Conservation (phyloP, 2,329 filamentous ascomycete species). For the Huntiella omanensis region DNA sequence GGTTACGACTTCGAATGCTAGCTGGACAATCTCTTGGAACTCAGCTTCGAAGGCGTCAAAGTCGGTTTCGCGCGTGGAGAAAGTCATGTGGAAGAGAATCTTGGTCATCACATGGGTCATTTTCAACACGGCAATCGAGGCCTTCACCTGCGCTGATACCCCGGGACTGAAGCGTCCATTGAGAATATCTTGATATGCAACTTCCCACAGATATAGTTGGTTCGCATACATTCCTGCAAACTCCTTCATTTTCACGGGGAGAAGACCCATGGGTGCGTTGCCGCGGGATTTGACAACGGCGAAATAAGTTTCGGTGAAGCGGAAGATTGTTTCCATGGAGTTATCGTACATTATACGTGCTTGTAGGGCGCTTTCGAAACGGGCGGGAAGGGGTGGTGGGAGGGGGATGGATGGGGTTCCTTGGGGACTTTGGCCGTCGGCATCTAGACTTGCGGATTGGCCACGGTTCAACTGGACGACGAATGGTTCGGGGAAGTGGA, state of each 20-base stretch:
- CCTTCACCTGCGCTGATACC: constrained; percentile 35
- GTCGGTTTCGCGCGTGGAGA: constrained; percentile 36
- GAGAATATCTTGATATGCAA: constrained; percentile 37
- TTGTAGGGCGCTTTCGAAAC: constrained; percentile 32
- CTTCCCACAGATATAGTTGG: constrained; percentile 34
- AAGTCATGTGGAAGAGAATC: constrained; percentile 41
- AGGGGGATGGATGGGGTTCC: background rate
- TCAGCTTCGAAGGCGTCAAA: constrained; percentile 35
- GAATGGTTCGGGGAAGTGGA: constrained; percentile 44
- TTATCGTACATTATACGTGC: constrained; percentile 38
- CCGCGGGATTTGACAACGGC: constrained; percentile 21
- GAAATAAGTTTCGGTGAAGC: constrained; percentile 38
- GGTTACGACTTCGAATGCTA: constrained; percentile 40
- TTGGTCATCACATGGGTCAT: constrained; percentile 41
- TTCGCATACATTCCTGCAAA: constrained; percentile 29
- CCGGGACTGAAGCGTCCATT: constrained; percentile 27
- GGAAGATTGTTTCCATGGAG: constrained; percentile 35
- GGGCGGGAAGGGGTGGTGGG: constrained; percentile 18
- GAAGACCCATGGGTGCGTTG: constrained; percentile 32
- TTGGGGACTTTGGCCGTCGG: background rate
- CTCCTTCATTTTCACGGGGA: constrained; percentile 28
- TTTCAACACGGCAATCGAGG: constrained; percentile 40
- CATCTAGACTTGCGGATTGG: background rate
- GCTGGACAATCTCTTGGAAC: constrained; percentile 35
- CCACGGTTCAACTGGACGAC: constrained; percentile 30